Percentiles rank a stretch among this genome's conserved stretches.
Evolutionary conservation across 139 green algal genomes (phyloP).

Genomic region (Volvox reticuliferus): DNA sequence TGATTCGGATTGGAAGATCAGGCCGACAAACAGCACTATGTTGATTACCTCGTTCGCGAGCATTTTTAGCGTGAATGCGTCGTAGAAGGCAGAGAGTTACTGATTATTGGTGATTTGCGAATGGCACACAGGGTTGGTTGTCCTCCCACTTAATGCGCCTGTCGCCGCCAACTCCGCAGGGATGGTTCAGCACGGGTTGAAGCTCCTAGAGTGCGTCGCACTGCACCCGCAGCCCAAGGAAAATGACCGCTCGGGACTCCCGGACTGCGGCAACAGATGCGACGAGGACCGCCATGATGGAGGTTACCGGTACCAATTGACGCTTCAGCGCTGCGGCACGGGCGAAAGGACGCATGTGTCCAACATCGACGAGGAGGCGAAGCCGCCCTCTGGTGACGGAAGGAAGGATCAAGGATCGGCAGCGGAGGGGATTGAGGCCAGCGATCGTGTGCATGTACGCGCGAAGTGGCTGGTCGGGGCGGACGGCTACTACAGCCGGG

Average conservation of each 20-base stretch:
- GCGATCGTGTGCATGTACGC: background rate
- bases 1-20: background rate
- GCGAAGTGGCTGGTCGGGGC: background rate
- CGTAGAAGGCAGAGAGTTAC: background rate
- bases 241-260: background rate
- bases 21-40: background rate
- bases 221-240: background rate
- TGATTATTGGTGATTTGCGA: background rate
- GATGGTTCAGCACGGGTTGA: background rate
- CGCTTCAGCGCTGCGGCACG: background rate
- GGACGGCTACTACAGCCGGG: slow-evolving; percentile 1
- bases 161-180: background rate
- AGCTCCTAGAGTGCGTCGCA: background rate
- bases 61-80: background rate
- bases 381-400: too few species aligned
- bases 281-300: background rate
- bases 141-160: background rate
- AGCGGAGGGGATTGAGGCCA: too few species aligned
- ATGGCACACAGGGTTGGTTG: background rate
- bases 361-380: too few species aligned
- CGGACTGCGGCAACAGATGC: background rate
- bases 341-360: too few species aligned
- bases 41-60: background rate
- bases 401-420: too few species aligned
- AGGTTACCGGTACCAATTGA: background rate